A percentile compares a stretch with the other conserved stretches of the same genome.
These are phyloP conservation scores for Termitomyces sp. DNA, from an alignment of 768 basidiomycete genomes.

Conservation along the genomic window DNA sequence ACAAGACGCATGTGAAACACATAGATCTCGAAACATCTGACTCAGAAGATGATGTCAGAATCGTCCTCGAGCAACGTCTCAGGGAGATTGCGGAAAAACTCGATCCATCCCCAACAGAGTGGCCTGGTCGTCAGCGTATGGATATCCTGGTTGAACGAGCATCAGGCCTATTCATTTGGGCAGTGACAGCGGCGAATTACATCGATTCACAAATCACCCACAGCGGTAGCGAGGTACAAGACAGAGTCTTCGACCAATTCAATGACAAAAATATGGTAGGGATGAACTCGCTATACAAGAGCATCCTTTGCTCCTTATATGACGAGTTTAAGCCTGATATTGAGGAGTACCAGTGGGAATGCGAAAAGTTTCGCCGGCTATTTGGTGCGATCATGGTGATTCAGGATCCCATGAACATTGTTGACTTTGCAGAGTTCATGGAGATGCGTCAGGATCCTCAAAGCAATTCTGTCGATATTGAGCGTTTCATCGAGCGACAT, in stretches of 20 bases:
- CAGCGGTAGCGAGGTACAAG: constrained; percentile 8
- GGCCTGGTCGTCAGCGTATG: constrained; percentile 13
- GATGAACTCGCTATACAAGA: background rate
- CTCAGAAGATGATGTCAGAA: constrained; percentile 11
- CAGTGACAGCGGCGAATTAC: constrained; percentile 10
- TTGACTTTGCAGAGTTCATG: background rate
- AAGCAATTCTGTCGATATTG: background rate
- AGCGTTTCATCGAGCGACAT: background rate
- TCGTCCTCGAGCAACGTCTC: constrained; percentile 7
- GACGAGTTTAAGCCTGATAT: too few relatives aligned
- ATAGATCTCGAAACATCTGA: constrained; percentile 14
- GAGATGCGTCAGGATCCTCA: background rate
- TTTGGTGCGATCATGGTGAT: background rate
- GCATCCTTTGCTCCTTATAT: background rate
- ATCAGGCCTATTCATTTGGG: constrained; percentile 16
- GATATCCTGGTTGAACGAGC: background rate
- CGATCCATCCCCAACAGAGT: constrained; percentile 6
- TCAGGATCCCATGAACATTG: too few relatives aligned
- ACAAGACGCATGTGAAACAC: constrained; percentile 12
- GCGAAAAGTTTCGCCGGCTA: background rate
- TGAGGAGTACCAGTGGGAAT: too few relatives aligned
- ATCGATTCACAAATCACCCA: constrained; percentile 8
- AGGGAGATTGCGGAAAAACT: constrained; percentile 7
- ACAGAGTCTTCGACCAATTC: constrained; percentile 10
- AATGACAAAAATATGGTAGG: constrained; percentile 3